A percentile compares a stretch with the other conserved stretches of the same genome.
Evolutionary conservation across 768 basidiomycete species (phyloP).

Genomic region (Kwoniella europaea): DNA sequence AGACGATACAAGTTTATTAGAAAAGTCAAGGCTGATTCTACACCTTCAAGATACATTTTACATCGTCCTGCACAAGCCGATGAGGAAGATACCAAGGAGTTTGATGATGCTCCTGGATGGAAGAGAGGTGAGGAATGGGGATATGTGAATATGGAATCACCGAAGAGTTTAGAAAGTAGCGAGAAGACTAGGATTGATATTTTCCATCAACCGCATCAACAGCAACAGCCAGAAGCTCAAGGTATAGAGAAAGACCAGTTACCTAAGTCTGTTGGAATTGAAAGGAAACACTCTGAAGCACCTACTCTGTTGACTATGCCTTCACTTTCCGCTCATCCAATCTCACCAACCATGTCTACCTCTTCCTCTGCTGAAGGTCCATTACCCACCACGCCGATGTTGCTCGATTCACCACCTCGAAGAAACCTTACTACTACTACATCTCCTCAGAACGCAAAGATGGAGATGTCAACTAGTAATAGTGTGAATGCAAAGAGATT

Average conservation of each 20-base stretch:
- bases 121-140: constrained; percentile 33
- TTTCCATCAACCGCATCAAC: neutral
- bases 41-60: constrained; percentile 42
- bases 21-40: constrained; percentile 41
- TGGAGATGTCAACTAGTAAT: neutral
- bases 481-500: neutral
- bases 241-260: neutral
- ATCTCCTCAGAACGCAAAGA: neutral
- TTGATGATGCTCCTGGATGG: constrained; percentile 37
- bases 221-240: neutral
- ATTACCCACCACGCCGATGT: constrained; percentile 5
- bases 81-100: constrained; percentile 31
- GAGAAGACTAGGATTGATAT: constrained; percentile 27
- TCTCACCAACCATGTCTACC: constrained; percentile 8
- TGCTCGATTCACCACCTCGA: constrained; percentile 2
- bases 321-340: neutral
- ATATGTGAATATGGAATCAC: constrained; percentile 28
- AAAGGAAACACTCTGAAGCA: constrained; percentile 6
- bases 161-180: constrained; percentile 28
- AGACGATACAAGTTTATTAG: constrained; percentile 50
- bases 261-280: neutral
- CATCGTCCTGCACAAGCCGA: constrained; percentile 12
- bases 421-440: neutral
- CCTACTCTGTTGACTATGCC: constrained; percentile 1
- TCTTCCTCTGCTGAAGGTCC: constrained; percentile 9